These are phyloP conservation scores for Cunninghamia lanceolata DNA, from an alignment of 75 land plant genomes.

Conservation along the genomic window DNA sequence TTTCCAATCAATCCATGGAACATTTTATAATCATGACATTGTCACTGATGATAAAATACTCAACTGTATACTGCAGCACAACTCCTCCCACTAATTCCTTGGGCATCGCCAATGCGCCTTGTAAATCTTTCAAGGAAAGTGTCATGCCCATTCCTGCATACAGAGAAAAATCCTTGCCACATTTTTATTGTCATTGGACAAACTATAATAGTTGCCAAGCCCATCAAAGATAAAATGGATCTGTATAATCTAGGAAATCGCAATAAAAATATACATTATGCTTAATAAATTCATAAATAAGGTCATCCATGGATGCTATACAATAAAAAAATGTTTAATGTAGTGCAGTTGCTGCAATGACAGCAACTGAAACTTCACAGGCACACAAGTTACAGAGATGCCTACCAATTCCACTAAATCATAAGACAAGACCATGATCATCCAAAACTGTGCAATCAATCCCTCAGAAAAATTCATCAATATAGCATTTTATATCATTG, in stretches of 20 bases:
- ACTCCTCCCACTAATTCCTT: conserved; percentile 74
- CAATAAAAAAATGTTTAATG: neutral
- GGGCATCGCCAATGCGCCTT: conserved; percentile 86
- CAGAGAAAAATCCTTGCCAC: neutral
- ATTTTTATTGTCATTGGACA: neutral
- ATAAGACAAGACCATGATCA: neutral
- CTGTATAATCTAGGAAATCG: neutral
- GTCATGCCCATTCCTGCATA: conserved; percentile 91
- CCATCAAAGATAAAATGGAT: neutral
- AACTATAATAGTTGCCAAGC: neutral
- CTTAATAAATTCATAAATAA: neutral
- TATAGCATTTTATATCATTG: neutral
- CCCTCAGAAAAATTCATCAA: neutral
- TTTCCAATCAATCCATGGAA: neutral
- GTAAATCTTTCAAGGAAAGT: conserved; percentile 72
- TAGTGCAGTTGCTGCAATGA: neutral
- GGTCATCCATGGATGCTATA: neutral
- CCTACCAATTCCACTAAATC: neutral
- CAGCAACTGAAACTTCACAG: neutral
- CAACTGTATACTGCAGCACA: conserved; percentile 82
- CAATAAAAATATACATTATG: neutral
- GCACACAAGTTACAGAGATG: neutral
- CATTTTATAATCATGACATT: neutral
- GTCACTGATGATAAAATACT: neutral
- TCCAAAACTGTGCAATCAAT: neutral